Percentiles rank a stretch among this genome's conserved stretches.
phyloP scores from a whole-genome alignment of 495 filamentous ascomycete genomes.

The Penicillium steckii region DNA sequence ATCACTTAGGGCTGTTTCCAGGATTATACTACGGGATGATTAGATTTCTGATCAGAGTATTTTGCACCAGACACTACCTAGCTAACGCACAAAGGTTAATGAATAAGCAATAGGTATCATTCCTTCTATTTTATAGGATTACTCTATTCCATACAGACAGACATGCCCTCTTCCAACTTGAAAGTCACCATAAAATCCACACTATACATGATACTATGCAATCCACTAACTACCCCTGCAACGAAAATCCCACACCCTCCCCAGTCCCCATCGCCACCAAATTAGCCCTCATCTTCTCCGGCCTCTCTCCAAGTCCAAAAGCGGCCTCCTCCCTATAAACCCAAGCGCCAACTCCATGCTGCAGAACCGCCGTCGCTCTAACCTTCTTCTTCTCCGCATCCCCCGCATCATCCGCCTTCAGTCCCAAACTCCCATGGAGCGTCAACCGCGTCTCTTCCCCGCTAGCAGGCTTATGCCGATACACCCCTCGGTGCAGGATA shows the following conservation, averaged over 20 bases:
- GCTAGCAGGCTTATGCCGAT: constrained; percentile 45
- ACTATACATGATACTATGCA: too few relatives aligned
- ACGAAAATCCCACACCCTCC: constrained; percentile 57
- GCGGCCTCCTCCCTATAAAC: constrained; percentile 52
- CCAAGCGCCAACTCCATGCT: constrained; percentile 81
- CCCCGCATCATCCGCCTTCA: constrained; percentile 44
- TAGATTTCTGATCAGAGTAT: too few relatives aligned
- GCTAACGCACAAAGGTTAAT: too few relatives aligned
- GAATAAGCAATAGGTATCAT: too few relatives aligned
- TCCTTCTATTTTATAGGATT: too few relatives aligned
- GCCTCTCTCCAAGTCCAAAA: constrained; percentile 53
- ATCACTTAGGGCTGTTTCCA: too few relatives aligned
- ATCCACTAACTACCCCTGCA: constrained; percentile 36
- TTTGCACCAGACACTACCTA: too few relatives aligned
- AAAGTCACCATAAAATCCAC: too few relatives aligned
- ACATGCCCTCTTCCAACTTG: background rate
- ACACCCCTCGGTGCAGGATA: constrained; percentile 80
- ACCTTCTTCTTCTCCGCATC: constrained; percentile 40
- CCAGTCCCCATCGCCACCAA: constrained; percentile 60
- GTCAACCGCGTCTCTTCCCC: constrained; percentile 64
- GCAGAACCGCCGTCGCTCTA: constrained; percentile 75
- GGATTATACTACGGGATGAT: too few relatives aligned
- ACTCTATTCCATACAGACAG: too few relatives aligned
- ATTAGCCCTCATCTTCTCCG: constrained; percentile 50
- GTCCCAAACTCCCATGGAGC: constrained; percentile 77